Evolutionary conservation across 331 rosid genomes (phyloP), one percentile per base, ranked within the genome.

Genomic region (Acacia pycnantha): DNA sequence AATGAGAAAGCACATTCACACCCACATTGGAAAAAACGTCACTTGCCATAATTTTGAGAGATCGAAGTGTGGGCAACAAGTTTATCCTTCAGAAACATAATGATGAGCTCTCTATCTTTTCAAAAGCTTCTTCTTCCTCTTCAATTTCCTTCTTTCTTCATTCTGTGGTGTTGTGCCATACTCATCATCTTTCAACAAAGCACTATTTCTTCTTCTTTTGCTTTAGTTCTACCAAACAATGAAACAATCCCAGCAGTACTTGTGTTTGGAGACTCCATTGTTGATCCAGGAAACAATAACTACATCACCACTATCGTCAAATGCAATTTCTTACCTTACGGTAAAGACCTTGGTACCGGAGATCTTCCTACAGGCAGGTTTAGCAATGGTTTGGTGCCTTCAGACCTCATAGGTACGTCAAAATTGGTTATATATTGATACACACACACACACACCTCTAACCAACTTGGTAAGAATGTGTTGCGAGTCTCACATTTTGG

Each of bases 201-300:
- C 56, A 74, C 59, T 11, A 27, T 5, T 22, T 11, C 8, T 61
- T 22, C 66, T 79, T 70, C 47, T 35, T 8, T 18, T 65, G 35
- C 64, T 26, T 6, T 68, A 19, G 26, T 2, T 50, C 58, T 84
- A 6, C 86, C 91, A 13, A 73, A 75, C 3, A 88, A 88, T 43
- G 83, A 80, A 81, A 79, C 75, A 3, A 82, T 89, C 58, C 91
- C 98, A 0, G 95, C 97, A 74, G 76, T 94, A 1, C 43, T 94
- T 35, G 92, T 88, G 56, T 92, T 92, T 65, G 97, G 98, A 53
- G 98, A 92, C 73, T 92, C 98, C 0, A 84, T 92, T 18, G 88
- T 94, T 13, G 97, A 94, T 73, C 40, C 95, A 0, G 97, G 98
- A 53, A 94, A 94, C 85, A 94, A 92, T 82, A 90, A 94, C 80